A percentile compares a stretch with the other conserved stretches of the same genome.
phyloP scores from a whole-genome alignment of 2,329 filamentous ascomycete species.

The Cytospora piceae region DNA sequence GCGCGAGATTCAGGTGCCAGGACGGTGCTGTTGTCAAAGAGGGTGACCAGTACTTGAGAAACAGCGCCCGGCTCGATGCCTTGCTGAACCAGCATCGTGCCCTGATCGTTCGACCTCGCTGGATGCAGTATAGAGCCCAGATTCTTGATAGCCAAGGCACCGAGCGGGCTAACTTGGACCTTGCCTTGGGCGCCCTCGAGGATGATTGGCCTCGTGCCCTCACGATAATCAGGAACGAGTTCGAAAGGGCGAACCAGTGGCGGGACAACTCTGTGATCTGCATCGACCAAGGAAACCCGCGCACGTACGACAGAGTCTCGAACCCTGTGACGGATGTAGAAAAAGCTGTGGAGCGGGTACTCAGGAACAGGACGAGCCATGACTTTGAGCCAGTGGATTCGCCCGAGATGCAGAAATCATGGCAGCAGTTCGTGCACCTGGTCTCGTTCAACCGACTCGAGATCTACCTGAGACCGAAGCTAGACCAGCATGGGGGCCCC shows the following conservation, averaged over 20 bases:
- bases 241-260: background rate
- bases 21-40: background rate
- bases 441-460: slow-evolving; percentile 1
- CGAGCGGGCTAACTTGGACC: background rate
- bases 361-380: slow-evolving; percentile 10
- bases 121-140: background rate
- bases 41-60: background rate
- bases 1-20: background rate
- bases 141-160: background rate
- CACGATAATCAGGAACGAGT: background rate
- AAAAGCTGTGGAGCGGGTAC: background rate
- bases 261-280: background rate
- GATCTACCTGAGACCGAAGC: background rate
- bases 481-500: too few relatives aligned
- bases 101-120: background rate
- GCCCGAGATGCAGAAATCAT: background rate
- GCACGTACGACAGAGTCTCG: background rate
- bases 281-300: slow-evolving; percentile 12
- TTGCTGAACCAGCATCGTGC: background rate
- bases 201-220: background rate
- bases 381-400: background rate
- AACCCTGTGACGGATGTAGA: background rate
- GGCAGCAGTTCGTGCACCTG: background rate
- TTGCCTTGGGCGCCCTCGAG: background rate
- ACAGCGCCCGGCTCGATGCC: background rate